Evolutionary conservation across 805 yeast species (phyloP).

Genomic region (Candida gorgasii): DNA sequence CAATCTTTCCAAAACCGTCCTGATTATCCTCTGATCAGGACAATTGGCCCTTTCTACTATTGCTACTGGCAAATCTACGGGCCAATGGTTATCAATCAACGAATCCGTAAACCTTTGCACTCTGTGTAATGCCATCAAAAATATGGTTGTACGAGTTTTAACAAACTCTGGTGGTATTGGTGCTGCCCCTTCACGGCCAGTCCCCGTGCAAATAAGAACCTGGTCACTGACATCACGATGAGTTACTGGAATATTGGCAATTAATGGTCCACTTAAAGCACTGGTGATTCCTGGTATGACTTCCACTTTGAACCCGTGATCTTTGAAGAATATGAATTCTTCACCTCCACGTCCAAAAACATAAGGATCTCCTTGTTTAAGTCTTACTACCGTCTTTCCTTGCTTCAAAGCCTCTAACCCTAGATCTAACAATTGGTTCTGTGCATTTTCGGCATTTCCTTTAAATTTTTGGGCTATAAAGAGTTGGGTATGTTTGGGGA

Average conservation of each 20-base stretch:
- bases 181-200: constrained; percentile 82
- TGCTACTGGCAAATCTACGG: constrained; percentile 70
- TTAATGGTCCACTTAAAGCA: constrained; percentile 83
- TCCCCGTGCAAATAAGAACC: constrained; percentile 90
- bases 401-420: constrained; percentile 64
- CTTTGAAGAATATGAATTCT: constrained; percentile 68
- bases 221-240: constrained; percentile 93
- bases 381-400: constrained; percentile 80
- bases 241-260: constrained; percentile 84
- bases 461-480: constrained; percentile 94
- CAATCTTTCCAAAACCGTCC: constrained; percentile 68
- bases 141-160: constrained; percentile 74
- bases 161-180: constrained; percentile 79
- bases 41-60: constrained; percentile 91
- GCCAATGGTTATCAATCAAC: constrained; percentile 60
- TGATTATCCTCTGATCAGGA: constrained; percentile 83
- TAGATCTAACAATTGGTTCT: constrained; percentile 71
- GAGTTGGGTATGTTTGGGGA: constrained; percentile 72
- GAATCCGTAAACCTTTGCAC: constrained; percentile 55
- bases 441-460: constrained; percentile 94
- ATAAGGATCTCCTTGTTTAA: constrained; percentile 97
- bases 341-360: constrained; percentile 97
- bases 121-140: constrained; percentile 88
- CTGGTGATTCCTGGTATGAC: constrained; percentile 90
- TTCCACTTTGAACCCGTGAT: constrained; percentile 66